Conservation (phyloP, 768 basidiomycete genomes). For the Baorangia bicolor region DNA sequence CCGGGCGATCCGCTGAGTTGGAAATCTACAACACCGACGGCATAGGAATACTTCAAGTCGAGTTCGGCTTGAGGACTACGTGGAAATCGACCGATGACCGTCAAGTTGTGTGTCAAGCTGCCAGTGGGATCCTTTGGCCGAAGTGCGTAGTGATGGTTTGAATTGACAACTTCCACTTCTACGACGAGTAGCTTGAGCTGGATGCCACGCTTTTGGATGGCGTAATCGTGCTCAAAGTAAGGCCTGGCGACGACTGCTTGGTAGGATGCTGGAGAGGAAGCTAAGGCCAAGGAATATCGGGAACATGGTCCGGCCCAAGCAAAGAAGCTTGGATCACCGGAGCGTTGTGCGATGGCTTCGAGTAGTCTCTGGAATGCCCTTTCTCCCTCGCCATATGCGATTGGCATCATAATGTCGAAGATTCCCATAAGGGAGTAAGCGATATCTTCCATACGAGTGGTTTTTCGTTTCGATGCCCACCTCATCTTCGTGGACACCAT, state of each 20-base stretch:
- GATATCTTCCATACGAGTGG: conserved; percentile 8
- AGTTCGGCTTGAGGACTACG: background rate
- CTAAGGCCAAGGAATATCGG: conserved; percentile 4
- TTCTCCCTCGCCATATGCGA: conserved; percentile 13
- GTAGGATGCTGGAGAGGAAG: conserved; percentile 14
- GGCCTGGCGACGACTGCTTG: background rate
- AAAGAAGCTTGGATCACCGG: conserved; percentile 14
- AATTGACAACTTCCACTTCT: background rate
- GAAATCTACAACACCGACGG: conserved; percentile 10
- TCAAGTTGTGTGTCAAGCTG: background rate
- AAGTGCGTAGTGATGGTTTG: background rate
- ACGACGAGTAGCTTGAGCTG: conserved; percentile 8
- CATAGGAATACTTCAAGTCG: background rate
- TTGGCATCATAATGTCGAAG: conserved; percentile 12
- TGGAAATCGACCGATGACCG: background rate
- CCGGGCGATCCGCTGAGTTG: background rate
- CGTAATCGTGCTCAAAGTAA: conserved; percentile 4
- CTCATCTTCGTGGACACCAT: conserved; percentile 15
- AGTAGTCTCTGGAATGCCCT: conserved; percentile 10
- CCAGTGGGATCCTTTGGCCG: background rate
- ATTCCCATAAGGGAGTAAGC: conserved; percentile 13
- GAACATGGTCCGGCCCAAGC: conserved; percentile 12
- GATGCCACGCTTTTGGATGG: conserved; percentile 11
- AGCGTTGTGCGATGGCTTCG: conserved; percentile 12
- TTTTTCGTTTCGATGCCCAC: conserved; percentile 15